phyloP scores from a whole-genome alignment of 257 asterid genomes.

The Misopates orontium region DNA sequence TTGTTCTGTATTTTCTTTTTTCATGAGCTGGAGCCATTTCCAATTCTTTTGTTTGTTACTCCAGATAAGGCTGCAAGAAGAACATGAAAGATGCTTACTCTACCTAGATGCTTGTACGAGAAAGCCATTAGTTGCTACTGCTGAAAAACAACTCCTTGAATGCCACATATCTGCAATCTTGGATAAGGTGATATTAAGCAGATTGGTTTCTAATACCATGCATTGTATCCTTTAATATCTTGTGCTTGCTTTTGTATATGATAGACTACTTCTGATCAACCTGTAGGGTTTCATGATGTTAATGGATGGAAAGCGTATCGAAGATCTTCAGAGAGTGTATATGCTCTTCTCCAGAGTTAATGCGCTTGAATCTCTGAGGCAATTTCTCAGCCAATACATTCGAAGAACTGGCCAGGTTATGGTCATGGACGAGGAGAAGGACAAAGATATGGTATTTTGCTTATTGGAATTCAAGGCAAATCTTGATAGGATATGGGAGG shows the following conservation, averaged over 20 bases:
- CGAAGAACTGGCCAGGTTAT: conserved; percentile 87
- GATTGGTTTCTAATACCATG: not conserved
- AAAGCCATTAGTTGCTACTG: conserved; percentile 85
- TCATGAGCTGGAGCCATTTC: not conserved
- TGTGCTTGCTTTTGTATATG: conserved; percentile 7
- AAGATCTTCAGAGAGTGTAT: conserved; percentile 90
- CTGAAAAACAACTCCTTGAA: conserved; percentile 87
- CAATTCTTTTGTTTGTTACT: conserved; percentile 19
- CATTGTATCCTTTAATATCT: not conserved
- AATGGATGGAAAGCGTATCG: conserved; percentile 89
- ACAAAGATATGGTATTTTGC: conserved; percentile 91
- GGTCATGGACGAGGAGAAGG: conserved; percentile 96
- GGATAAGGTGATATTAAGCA: not conserved
- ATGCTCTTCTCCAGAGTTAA: conserved; percentile 68
- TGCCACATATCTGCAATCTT: conserved; percentile 75
- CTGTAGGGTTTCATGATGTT: conserved; percentile 78
- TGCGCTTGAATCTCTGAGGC: conserved; percentile 81
- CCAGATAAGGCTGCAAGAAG: conserved; percentile 95
- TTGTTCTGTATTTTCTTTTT: conserved; percentile 1
- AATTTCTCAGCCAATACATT: conserved; percentile 76
- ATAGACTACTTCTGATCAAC: conserved; percentile 12
- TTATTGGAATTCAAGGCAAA: conserved; percentile 83
- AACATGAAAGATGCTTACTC: conserved; percentile 87
- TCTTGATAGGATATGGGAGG: conserved; percentile 91
- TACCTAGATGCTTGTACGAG: conserved; percentile 81